Evolutionary conservation across 805 yeast species (phyloP), one percentile per base, ranked within the genome.

Genomic region (Yarrowia sp.): DNA sequence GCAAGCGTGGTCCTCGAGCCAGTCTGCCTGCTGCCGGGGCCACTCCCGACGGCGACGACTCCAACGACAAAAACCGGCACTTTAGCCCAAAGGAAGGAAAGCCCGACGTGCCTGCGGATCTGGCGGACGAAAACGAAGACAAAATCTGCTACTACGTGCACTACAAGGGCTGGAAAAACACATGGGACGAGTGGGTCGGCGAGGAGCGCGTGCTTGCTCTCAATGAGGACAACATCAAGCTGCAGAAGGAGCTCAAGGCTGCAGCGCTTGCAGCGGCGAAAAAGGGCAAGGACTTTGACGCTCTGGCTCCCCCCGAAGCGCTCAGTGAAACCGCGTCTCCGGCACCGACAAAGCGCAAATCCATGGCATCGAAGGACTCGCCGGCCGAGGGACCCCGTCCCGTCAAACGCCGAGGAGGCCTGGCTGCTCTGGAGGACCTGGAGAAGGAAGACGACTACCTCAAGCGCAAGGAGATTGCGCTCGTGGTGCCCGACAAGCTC

Each of bases 181-280:
- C 92, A 66, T 93, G 97, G 97, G 98, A 93, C 73, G 99, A 93
- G 75, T 93, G 99, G 99, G 93, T 93, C 0, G 82, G 83, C 1
- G 75, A 76, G 8, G 86, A 84, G 43, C 77, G 98, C 39, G 82
- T 93, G 6, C 78, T 90, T 71, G 87, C 85, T 68, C 80, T 80
- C 72, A 88, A 82, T 58, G 87, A 84, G 35, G 96, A 88, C 68
- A 91, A 89, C 71, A 70, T 88, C 63, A 77, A 81, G 57, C 76
- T 84, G 60, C 90, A 87, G 74, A 83, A 85, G 68, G 86, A 83
- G 67, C 75, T 90, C 68, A 83, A 83, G 66, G 76, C 76, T 36
- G 82, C 81, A 18, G 83, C 85, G 3, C 67, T 80, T 39, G 74
- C 77, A 13, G 69, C 75, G 8, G 67, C 55, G 10, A 55, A 47